Conservation (phyloP, 345 rosid genomes). For the Ceriops tagal region DNA sequence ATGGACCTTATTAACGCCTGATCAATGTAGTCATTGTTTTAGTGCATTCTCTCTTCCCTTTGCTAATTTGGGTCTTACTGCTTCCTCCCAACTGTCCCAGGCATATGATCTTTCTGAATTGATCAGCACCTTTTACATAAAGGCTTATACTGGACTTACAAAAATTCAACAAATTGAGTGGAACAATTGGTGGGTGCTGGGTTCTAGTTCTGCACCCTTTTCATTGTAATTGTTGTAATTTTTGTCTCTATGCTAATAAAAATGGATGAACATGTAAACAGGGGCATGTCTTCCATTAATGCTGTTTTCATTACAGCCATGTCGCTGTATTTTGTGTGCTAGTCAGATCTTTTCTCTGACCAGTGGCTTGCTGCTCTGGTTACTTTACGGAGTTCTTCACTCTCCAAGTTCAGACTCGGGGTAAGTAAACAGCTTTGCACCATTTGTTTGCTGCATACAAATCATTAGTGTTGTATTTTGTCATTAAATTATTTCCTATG, state of each 20-base stretch:
- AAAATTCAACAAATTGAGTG: slow-evolving; percentile 29
- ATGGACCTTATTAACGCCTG: neutral
- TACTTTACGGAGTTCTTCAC: slow-evolving; percentile 22
- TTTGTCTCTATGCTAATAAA: neutral
- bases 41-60: neutral
- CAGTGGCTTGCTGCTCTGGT: slow-evolving; percentile 13
- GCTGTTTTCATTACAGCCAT: slow-evolving; percentile 23
- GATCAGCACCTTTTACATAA: slow-evolving; percentile 25
- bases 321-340: slow-evolving; percentile 27
- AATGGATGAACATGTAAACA: slow-evolving; percentile 9
- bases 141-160: slow-evolving; percentile 22
- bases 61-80: neutral
- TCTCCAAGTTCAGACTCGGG: slow-evolving; percentile 25
- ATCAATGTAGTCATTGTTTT: neutral
- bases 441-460: too few species aligned
- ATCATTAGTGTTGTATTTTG: too few species aligned
- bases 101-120: slow-evolving; percentile 28
- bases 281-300: slow-evolving; percentile 25
- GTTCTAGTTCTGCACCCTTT: neutral
- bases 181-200: slow-evolving; percentile 26
- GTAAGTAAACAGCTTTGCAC: slow-evolving; percentile 5
- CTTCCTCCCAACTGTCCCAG: slow-evolving; percentile 3
- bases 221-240: neutral
- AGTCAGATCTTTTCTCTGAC: slow-evolving; percentile 29
- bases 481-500: too few species aligned